Percentiles rank a stretch among this genome's conserved stretches.
Evolutionary conservation across 2,329 filamentous ascomycete genomes (phyloP).

Genomic region (Aspergillus sp.): DNA sequence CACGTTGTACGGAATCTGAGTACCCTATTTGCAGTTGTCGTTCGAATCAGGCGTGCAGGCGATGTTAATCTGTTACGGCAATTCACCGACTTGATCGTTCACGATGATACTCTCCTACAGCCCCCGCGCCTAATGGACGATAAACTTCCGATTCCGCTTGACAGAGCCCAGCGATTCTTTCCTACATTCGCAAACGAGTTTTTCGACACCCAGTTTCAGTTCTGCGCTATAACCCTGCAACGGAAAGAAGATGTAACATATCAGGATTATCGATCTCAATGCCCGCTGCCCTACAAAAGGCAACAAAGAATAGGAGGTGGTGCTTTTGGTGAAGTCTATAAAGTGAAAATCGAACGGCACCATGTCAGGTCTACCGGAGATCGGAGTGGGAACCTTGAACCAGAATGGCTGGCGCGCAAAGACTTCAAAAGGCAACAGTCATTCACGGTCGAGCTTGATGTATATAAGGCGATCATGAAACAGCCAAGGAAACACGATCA

Average conservation of each 20-base stretch:
- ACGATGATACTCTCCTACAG: background rate
- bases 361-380: conserved; percentile 31
- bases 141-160: conserved; percentile 8
- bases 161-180: conserved; percentile 3
- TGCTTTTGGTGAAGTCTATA: conserved; percentile 32
- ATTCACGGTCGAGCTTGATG: conserved; percentile 30
- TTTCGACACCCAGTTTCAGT: conserved; percentile 31
- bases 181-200: conserved; percentile 27
- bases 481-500: conserved; percentile 35
- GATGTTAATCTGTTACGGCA: conserved; percentile 20
- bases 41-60: conserved; percentile 29
- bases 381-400: conserved; percentile 8
- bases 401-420: conserved; percentile 35
- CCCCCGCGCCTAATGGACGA: conserved; percentile 7
- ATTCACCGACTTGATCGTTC: conserved; percentile 9
- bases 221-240: conserved; percentile 33
- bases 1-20: conserved; percentile 23
- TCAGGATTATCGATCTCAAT: conserved; percentile 19
- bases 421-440: conserved; percentile 30
- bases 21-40: conserved; percentile 32
- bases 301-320: conserved; percentile 32
- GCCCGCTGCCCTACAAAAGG: conserved; percentile 33
- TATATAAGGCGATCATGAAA: conserved; percentile 36
- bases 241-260: conserved; percentile 29
- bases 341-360: conserved; percentile 32